Percentiles rank a stretch among this genome's conserved stretches.
These are phyloP conservation scores for Picea glauca DNA, from an alignment of 75 land plant species.

Conservation along the genomic window DNA sequence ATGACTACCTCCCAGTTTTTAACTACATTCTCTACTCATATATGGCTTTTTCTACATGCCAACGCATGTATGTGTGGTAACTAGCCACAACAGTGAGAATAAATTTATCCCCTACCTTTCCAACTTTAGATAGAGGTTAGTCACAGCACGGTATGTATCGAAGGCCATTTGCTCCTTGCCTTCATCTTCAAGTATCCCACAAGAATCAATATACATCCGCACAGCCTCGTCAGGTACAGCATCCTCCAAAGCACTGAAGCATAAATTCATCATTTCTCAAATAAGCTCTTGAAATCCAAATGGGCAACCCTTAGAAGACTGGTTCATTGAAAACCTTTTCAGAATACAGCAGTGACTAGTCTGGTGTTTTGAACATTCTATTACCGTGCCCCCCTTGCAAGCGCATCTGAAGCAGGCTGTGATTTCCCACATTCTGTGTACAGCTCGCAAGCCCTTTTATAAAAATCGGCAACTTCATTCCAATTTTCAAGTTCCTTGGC, in stretches of 20 bases:
- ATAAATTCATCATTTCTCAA: not conserved
- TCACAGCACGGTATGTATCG: slow-evolving; percentile 86
- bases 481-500: slow-evolving; percentile 78
- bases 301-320: not conserved
- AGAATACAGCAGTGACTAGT: not conserved
- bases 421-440: slow-evolving; percentile 78
- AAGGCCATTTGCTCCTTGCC: slow-evolving; percentile 98
- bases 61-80: not conserved
- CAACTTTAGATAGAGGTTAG: slow-evolving; percentile 75
- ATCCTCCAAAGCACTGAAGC: slow-evolving; percentile 79
- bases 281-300: not conserved
- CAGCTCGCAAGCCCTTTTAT: slow-evolving; percentile 73
- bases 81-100: not conserved
- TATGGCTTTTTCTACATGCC: not conserved
- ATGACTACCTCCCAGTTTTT: not conserved
- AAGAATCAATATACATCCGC: slow-evolving; percentile 74
- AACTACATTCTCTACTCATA: not conserved
- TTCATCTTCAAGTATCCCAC: slow-evolving; percentile 88
- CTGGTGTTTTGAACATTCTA: slow-evolving; percentile 7
- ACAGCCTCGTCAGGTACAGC: slow-evolving; percentile 75
- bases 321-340: not conserved
- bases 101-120: slow-evolving; percentile 46
- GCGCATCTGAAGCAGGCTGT: slow-evolving; percentile 95
- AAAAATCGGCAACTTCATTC: slow-evolving; percentile 73
- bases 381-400: slow-evolving; percentile 92